Conservation (phyloP, 2,329 filamentous ascomycete genomes). For the Pestalotiopsis sp. region DNA sequence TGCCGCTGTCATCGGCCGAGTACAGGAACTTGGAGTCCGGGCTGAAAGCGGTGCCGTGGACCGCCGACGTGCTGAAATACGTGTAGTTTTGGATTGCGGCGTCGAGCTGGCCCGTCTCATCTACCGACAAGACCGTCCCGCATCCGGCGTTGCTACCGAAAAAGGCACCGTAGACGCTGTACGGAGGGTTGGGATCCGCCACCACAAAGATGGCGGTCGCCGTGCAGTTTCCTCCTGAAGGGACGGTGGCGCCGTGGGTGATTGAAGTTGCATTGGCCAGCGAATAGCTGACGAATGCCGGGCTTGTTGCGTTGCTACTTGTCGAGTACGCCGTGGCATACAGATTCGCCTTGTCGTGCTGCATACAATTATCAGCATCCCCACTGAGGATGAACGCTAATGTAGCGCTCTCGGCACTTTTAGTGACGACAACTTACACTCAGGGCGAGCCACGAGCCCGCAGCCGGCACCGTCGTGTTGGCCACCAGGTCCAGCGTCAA, state of each 20-base stretch:
- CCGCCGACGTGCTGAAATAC: slow-evolving; percentile 43
- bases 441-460: slow-evolving; percentile 13
- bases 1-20: slow-evolving; percentile 49
- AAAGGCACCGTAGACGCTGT: slow-evolving; percentile 10
- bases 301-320: not conserved
- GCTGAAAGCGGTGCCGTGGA: slow-evolving; percentile 52
- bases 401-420: not conserved
- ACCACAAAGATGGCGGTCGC: slow-evolving; percentile 14
- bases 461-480: slow-evolving; percentile 11
- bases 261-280: slow-evolving; percentile 2
- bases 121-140: slow-evolving; percentile 12
- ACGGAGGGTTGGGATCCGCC: slow-evolving; percentile 6
- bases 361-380: not conserved
- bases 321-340: slow-evolving; percentile 11
- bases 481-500: slow-evolving; percentile 8
- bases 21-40: slow-evolving; percentile 45
- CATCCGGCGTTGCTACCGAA: slow-evolving; percentile 13
- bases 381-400: not conserved
- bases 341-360: slow-evolving; percentile 13
- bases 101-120: slow-evolving; percentile 17
- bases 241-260: slow-evolving; percentile 10
- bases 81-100: slow-evolving; percentile 46
- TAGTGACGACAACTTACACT: slow-evolving; percentile 1
- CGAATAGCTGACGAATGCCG: slow-evolving; percentile 14
- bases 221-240: slow-evolving; percentile 12